Conservation (phyloP, 2,329 filamentous ascomycete genomes). For the Fusarium graminum region DNA sequence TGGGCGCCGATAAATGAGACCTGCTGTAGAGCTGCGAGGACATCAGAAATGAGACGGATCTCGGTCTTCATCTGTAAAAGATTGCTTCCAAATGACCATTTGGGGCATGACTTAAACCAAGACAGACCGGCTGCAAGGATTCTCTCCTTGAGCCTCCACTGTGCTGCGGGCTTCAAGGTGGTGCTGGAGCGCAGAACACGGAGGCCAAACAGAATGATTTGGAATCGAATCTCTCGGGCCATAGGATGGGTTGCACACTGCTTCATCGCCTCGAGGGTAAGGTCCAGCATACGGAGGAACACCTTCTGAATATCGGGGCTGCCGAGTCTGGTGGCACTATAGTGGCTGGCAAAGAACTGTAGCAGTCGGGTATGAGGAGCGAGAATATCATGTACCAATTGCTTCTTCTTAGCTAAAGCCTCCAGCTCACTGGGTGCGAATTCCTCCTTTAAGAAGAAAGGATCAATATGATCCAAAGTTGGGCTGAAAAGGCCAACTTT, state of each 20-base stretch:
- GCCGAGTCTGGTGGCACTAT: constrained; percentile 89
- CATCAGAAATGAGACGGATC: constrained; percentile 82
- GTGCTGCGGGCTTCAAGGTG: constrained; percentile 71
- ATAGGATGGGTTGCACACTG: constrained; percentile 83
- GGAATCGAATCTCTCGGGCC: constrained; percentile 91
- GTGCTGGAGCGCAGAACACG: constrained; percentile 81
- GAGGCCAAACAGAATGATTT: constrained; percentile 85
- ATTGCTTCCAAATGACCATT: constrained; percentile 97
- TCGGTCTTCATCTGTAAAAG: constrained; percentile 94
- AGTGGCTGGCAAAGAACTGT: constrained; percentile 93
- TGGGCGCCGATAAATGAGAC: constrained; percentile 71
- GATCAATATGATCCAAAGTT: constrained; percentile 80
- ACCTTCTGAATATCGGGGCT: constrained; percentile 84
- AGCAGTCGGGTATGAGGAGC: constrained; percentile 87
- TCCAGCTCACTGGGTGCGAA: constrained; percentile 91
- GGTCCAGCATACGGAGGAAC: constrained; percentile 83
- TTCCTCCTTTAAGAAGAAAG: constrained; percentile 91
- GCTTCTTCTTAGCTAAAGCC: constrained; percentile 78
- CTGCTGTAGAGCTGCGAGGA: constrained; percentile 74
- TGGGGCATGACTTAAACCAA: constrained; percentile 88
- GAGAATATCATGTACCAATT: constrained; percentile 83
- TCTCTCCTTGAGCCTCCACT: constrained; percentile 89
- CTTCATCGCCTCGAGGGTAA: constrained; percentile 81
- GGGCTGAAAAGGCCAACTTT: constrained; percentile 85
- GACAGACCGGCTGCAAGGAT: constrained; percentile 86